phyloP scores from a whole-genome alignment of 208 protist species.

The Porcisia deanei region DNA sequence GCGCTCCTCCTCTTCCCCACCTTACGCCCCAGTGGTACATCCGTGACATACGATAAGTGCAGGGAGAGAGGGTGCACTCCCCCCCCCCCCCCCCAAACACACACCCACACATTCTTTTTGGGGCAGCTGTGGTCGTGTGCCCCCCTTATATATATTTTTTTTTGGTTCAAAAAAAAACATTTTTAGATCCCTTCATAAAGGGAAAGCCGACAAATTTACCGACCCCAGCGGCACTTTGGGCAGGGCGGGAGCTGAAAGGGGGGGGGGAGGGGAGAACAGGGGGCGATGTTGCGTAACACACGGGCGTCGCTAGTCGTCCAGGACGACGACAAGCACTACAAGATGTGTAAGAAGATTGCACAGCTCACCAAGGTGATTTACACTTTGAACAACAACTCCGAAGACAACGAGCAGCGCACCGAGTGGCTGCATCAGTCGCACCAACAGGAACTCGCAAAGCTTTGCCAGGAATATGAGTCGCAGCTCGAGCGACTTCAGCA shows the following conservation, averaged over 20 bases:
- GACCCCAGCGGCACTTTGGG: no score
- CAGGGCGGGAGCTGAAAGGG: no score
- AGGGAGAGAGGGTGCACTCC: no score
- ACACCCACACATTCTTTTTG: no score
- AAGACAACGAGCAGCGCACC: slow-evolving; percentile 92
- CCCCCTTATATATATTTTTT: no score
- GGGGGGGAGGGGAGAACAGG: no score
- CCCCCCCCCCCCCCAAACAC: no score
- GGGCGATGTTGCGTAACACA: slow-evolving; percentile 6
- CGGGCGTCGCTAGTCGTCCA: slow-evolving; percentile 5
- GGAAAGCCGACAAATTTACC: no score
- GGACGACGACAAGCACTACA: slow-evolving; percentile 88
- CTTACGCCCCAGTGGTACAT: background rate
- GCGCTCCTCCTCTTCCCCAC: background rate
- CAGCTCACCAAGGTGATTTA: slow-evolving; percentile 98
- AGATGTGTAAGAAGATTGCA: slow-evolving; percentile 98
- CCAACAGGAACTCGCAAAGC: slow-evolving; percentile 79
- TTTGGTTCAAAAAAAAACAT: no score
- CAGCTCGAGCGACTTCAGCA: slow-evolving; percentile 46
- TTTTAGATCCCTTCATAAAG: no score
- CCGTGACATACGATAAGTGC: no score
- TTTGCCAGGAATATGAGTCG: slow-evolving; percentile 72
- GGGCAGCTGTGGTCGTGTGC: no score
- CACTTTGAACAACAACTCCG: slow-evolving; percentile 94
- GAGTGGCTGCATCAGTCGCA: slow-evolving; percentile 70